A percentile compares a stretch with the other conserved stretches of the same genome.
Conservation (phyloP, 2,329 filamentous ascomycete genomes). For the Aspergillus amoenus region DNA sequence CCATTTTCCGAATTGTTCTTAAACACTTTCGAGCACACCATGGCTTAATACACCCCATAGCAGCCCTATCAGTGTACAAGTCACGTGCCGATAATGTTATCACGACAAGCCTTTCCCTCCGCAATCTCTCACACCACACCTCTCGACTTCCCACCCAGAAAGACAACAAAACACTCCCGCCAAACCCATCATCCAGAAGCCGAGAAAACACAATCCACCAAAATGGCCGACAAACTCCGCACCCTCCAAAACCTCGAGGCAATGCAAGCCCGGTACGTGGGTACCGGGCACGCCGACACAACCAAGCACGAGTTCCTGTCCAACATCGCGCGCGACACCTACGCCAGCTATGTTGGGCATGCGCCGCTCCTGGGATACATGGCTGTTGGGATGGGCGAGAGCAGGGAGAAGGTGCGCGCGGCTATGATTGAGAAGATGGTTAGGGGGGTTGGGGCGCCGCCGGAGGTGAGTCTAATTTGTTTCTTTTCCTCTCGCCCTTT, state of each 20-base stretch:
- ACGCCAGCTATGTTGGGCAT: conserved; percentile 85
- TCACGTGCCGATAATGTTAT: no score
- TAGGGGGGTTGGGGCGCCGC: conserved; percentile 64
- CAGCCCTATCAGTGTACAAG: no score
- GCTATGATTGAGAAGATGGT: conserved; percentile 76
- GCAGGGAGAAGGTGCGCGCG: conserved; percentile 74
- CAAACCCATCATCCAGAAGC: no score
- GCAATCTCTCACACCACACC: no score
- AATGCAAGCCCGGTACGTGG: conserved; percentile 92
- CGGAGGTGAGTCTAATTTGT: conserved; percentile 49
- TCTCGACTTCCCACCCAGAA: not conserved
- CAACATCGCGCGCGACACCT: conserved; percentile 92
- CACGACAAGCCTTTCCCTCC: no score
- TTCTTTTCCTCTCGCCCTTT: not conserved
- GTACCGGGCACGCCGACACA: conserved; percentile 93
- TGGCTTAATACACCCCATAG: no score
- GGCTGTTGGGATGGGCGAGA: conserved; percentile 82
- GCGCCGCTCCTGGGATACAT: conserved; percentile 86
- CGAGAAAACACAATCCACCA: conserved; percentile 10
- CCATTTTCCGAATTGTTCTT: no score
- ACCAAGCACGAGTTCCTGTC: conserved; percentile 97
- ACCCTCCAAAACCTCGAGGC: conserved; percentile 97
- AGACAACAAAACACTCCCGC: not conserved
- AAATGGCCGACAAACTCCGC: conserved; percentile 91
- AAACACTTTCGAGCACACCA: no score